These are phyloP conservation scores for Pseudogymnoascus sp. DNA, from an alignment of 2,329 filamentous ascomycete species.

Conservation along the genomic window DNA sequence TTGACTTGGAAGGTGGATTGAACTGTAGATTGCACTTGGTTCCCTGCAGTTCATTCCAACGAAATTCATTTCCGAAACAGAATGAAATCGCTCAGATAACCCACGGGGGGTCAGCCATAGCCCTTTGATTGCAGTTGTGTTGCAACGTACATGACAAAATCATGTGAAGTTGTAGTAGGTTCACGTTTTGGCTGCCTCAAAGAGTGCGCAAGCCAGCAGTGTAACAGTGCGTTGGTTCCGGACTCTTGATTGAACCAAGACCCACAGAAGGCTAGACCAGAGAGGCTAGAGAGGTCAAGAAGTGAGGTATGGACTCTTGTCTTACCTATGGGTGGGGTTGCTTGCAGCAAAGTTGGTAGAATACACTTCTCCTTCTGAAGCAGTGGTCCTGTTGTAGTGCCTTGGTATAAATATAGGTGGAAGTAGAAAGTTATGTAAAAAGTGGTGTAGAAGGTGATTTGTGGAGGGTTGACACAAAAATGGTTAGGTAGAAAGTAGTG, in stretches of 20 bases:
- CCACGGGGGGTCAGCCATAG: not conserved
- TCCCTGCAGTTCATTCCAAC: not conserved
- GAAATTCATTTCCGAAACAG: not conserved
- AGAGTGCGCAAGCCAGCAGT: not conserved
- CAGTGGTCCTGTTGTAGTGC: not conserved
- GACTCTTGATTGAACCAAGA: not conserved
- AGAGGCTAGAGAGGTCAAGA: not conserved
- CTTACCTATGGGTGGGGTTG: not conserved
- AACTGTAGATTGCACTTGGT: not conserved
- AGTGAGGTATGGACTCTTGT: not conserved
- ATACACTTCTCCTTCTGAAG: not conserved
- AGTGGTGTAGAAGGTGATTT: not conserved
- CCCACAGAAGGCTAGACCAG: not conserved
- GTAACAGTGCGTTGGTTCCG: not conserved
- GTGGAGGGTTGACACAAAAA: no score
- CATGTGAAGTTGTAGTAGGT: not conserved
- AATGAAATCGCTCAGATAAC: not conserved
- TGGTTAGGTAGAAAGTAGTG: not conserved
- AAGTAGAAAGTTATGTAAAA: not conserved
- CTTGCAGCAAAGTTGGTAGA: not conserved
- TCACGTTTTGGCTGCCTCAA: not conserved
- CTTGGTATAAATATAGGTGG: not conserved
- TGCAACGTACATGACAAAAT: not conserved
- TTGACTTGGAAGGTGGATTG: not conserved
- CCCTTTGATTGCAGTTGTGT: not conserved